These are phyloP conservation scores for Dendrobium chrysotoxum DNA, from an alignment of 106 monocot species.

Conservation along the genomic window DNA sequence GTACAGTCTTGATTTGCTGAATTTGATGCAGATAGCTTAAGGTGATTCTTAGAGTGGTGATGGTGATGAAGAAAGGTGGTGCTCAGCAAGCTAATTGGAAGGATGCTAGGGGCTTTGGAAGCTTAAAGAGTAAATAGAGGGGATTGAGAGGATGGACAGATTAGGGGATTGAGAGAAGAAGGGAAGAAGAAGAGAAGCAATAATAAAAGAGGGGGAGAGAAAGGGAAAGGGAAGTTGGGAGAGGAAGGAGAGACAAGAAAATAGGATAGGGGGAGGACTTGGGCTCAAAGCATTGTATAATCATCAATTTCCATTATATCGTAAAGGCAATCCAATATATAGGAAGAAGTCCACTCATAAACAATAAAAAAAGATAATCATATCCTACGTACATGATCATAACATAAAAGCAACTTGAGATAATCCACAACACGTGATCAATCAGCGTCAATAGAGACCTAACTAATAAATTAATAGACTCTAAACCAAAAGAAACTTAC, in stretches of 20 bases:
- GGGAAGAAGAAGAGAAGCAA: background rate
- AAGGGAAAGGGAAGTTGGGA: background rate
- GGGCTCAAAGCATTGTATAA: background rate
- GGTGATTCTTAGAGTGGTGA: background rate
- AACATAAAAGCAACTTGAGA: background rate
- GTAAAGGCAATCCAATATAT: background rate
- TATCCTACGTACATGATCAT: background rate
- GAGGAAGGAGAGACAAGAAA: background rate
- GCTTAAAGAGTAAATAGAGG: no score
- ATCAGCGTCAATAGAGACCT: background rate
- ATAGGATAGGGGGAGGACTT: background rate
- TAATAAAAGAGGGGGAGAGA: background rate
- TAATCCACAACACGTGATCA: background rate
- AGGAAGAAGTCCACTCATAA: background rate
- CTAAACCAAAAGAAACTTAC: constrained; percentile 18
- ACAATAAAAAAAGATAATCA: background rate
- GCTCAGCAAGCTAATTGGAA: background rate
- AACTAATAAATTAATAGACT: background rate
- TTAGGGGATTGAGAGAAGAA: background rate
- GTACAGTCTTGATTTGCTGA: no score
- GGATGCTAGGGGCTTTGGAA: background rate
- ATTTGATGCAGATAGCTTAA: no score
- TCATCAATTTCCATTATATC: background rate
- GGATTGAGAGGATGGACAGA: no score
- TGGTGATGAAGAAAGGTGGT: background rate